A percentile compares a stretch with the other conserved stretches of the same genome.
Conservation (phyloP, 140 eudicot species). For the Anethum foeniculum region DNA sequence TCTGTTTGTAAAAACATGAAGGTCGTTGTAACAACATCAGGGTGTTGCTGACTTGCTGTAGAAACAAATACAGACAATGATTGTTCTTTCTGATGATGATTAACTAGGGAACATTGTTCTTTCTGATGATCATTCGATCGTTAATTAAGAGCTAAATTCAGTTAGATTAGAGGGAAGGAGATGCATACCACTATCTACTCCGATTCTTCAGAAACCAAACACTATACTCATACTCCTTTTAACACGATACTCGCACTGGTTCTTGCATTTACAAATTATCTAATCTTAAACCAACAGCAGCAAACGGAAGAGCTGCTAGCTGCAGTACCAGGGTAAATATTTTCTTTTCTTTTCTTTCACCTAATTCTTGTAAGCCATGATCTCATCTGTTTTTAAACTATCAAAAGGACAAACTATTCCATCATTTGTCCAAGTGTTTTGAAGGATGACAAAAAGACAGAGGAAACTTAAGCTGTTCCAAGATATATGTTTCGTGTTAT, state of each 20-base stretch:
- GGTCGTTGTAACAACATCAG: background rate
- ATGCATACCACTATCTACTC: too few relatives aligned
- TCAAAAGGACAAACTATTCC: background rate
- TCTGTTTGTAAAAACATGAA: background rate
- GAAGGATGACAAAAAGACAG: background rate
- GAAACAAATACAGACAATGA: background rate
- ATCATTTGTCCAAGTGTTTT: background rate
- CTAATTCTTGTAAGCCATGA: too few relatives aligned
- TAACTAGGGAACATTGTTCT: background rate
- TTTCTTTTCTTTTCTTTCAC: too few relatives aligned
- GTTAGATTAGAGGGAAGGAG: too few relatives aligned
- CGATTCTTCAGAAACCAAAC: too few relatives aligned
- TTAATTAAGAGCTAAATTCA: too few relatives aligned
- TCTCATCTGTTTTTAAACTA: background rate
- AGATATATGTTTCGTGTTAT: background rate
- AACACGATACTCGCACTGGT: constrained; percentile 43
- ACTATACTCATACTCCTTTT: too few relatives aligned
- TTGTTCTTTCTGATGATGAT: too few relatives aligned
- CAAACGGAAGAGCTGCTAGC: constrained; percentile 24
- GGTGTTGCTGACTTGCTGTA: background rate
- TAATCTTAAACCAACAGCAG: constrained; percentile 24
- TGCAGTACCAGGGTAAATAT: too few relatives aligned
- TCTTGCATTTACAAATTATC: constrained; percentile 49
- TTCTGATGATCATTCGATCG: constrained; percentile 15
- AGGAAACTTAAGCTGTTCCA: background rate